Conservation (phyloP, 257 asterid genomes). For the Jacaranda mimosifolia region DNA sequence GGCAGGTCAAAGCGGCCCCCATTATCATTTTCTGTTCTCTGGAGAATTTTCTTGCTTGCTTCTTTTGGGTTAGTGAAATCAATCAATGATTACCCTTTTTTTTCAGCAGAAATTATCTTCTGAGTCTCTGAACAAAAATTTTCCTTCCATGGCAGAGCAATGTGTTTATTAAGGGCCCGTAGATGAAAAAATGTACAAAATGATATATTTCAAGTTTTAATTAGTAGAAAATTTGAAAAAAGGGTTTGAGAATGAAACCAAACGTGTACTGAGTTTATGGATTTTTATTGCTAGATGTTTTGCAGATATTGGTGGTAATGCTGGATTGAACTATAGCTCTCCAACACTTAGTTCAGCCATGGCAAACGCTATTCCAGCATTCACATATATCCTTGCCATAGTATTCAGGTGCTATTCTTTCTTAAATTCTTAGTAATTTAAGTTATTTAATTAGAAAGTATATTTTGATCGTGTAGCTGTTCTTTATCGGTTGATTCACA, state of each 20-base stretch:
- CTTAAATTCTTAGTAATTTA: too few relatives aligned
- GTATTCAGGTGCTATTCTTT: slow-evolving; percentile 34
- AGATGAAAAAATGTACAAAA: too few relatives aligned
- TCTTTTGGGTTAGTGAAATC: slow-evolving; percentile 57
- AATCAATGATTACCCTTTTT: neutral
- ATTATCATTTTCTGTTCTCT: slow-evolving; percentile 52
- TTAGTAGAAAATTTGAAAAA: too few relatives aligned
- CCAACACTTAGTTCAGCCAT: slow-evolving; percentile 58
- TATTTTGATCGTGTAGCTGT: too few relatives aligned
- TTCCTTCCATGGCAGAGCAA: too few relatives aligned
- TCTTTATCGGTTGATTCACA: too few relatives aligned
- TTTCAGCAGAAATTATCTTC: too few relatives aligned
- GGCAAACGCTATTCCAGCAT: slow-evolving; percentile 54
- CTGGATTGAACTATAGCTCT: slow-evolving; percentile 56
- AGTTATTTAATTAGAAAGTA: too few relatives aligned
- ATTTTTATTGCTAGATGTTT: slow-evolving; percentile 29
- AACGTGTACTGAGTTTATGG: neutral
- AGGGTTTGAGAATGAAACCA: too few relatives aligned
- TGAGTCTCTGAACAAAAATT: too few relatives aligned
- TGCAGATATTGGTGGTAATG: slow-evolving; percentile 38
- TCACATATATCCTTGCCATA: slow-evolving; percentile 50
- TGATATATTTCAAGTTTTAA: too few relatives aligned
- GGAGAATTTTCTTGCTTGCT: slow-evolving; percentile 66
- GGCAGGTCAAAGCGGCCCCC: slow-evolving; percentile 57
- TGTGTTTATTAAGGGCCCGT: neutral